phyloP scores from a whole-genome alignment of 179 eudicot genomes.

The Carnegiea gigantea region DNA sequence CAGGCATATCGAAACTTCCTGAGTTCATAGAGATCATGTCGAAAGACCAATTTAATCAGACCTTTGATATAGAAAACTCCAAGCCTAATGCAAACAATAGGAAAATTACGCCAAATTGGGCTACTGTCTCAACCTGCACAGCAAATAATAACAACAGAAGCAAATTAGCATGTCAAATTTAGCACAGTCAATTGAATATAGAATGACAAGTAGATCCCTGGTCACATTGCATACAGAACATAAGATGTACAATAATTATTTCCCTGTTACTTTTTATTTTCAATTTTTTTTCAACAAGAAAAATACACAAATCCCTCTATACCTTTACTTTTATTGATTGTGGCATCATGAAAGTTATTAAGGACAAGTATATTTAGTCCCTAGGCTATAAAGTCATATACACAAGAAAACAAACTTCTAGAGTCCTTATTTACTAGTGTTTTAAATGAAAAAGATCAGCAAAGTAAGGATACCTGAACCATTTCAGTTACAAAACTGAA shows the following conservation, averaged over 20 bases:
- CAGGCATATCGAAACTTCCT: background rate
- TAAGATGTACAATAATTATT: background rate
- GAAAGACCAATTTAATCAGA: slow-evolving; percentile 19
- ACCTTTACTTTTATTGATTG: background rate
- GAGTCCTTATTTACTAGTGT: background rate
- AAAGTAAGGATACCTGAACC: slow-evolving; percentile 65
- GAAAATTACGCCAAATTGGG: slow-evolving; percentile 90
- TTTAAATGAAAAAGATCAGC: slow-evolving; percentile 3
- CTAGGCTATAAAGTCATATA: no score
- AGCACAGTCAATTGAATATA: background rate
- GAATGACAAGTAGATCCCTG: background rate
- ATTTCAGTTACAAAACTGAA: slow-evolving; percentile 78
- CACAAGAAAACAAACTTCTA: background rate
- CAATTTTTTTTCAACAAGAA: background rate
- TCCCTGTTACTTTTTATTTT: background rate
- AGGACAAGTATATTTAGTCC: background rate
- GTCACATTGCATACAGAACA: background rate
- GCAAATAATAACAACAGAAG: background rate
- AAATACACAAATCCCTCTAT: background rate
- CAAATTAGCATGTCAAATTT: background rate
- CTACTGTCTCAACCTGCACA: slow-evolving; percentile 87
- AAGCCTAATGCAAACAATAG: slow-evolving; percentile 85
- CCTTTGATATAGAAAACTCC: slow-evolving; percentile 86
- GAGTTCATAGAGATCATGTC: background rate
- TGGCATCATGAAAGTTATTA: background rate